Conservation (phyloP, 352 stramenopile species). For the Pythium phragmitis region DNA sequence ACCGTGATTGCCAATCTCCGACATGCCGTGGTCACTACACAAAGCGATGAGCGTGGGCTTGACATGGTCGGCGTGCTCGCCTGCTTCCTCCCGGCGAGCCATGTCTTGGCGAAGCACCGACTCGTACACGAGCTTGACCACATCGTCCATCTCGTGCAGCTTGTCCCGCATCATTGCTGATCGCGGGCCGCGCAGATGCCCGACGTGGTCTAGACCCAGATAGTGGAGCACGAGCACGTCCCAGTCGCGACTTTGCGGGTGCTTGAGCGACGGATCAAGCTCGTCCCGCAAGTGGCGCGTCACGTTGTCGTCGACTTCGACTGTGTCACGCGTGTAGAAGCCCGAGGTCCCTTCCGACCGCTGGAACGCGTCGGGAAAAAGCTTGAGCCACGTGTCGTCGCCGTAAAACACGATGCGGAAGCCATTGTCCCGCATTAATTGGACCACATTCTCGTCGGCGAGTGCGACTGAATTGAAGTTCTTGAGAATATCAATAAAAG, state of each 20-base stretch:
- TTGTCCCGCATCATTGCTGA: conserved; percentile 80
- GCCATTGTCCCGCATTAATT: conserved; percentile 43
- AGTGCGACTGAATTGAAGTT: conserved; percentile 90
- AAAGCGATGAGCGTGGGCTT: conserved; percentile 70
- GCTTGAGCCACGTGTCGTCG: conserved; percentile 89
- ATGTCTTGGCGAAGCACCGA: conserved; percentile 63
- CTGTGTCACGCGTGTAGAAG: conserved; percentile 88
- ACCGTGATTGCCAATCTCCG: conserved; percentile 85
- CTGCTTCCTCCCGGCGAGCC: conserved; percentile 12
- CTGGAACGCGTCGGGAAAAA: conserved; percentile 75
- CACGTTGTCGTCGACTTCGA: conserved; percentile 86
- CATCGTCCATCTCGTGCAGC: conserved; percentile 79
- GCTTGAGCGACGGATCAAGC: conserved; percentile 67
- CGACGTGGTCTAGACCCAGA: conserved; percentile 84
- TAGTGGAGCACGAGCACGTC: conserved; percentile 88
- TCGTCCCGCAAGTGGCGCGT: conserved; percentile 84
- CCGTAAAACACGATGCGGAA: conserved; percentile 84
- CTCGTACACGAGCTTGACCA: conserved; percentile 59
- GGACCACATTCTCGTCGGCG: conserved; percentile 70
- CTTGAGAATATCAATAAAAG: conserved; percentile 90
- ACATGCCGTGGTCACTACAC: conserved; percentile 90
- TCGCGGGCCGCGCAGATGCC: conserved; percentile 75
- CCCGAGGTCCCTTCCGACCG: conserved; percentile 79
- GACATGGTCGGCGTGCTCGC: conserved; percentile 17
- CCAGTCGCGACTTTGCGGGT: conserved; percentile 73